Evolutionary conservation across 495 filamentous ascomycete genomes (phyloP), one percentile per base, ranked within the genome.

Genomic region (Aspergillus heteromorphus): DNA sequence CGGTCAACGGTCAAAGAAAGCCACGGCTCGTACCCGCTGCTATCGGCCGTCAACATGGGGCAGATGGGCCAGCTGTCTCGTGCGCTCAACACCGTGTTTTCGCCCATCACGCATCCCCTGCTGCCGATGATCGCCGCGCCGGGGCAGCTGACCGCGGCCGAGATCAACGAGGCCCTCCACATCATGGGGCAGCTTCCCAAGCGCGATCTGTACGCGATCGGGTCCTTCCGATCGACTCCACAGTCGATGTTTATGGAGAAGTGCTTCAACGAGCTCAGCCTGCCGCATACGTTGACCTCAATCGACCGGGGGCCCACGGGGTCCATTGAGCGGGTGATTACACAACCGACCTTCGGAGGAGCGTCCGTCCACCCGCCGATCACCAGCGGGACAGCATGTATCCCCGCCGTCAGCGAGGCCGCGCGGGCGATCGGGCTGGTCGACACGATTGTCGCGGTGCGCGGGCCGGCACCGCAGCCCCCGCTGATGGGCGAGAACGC

Each of bases 41-140:
- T 93, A n/a, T 89, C 87, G 6, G 88, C 85, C 14, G 82, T 92
- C 51, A 93, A 93, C 66, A 91, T 91, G 87, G 88, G 88, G 23
- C 87, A 88, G 62, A 80, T 83, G 48, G 89, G 89, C 3, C 88
- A 92, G 65, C 78, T 93, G 38, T 91, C 88, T 6, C 80, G 89
- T 54, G 85, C 86, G 0, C 74, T 91, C 16, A 93, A 93, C 64
- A 87, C 85, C 19, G 80, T 91, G 59, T 92, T 93, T 66, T 90
- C 87, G 0, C 88, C 89, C 30, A 89, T 92, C 63, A 93, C 89
- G 0, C 89, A 93, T 61, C 88, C 88, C 4, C 76, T 92, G 6
- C 74, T 93, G 10, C 88, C 89, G 29, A 87, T 90, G 72, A 89
- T 91, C 30, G 89, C 89, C 9, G 89, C 89, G 0, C 89, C 89